A percentile compares a stretch with the other conserved stretches of the same genome.
Conservation (phyloP, 495 filamentous ascomycete species). For the Neurospora terricola region DNA sequence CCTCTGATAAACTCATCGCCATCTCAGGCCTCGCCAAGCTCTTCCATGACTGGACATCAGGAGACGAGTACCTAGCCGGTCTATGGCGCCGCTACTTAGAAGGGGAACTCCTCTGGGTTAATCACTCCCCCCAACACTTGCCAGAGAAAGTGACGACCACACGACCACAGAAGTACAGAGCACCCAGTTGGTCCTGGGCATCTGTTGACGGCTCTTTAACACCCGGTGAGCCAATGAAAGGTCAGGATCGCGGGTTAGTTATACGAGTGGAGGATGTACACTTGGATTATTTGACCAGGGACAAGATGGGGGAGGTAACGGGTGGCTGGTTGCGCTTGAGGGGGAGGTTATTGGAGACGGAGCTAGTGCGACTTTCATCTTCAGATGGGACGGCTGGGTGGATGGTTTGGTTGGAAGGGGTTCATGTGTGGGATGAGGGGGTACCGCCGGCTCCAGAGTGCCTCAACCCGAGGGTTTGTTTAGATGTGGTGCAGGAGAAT, state of each 20-base stretch:
- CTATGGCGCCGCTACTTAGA: slow-evolving; percentile 1
- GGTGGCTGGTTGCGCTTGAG: background rate
- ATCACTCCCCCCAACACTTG: background rate
- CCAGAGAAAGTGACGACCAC: background rate
- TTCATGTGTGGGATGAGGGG: background rate
- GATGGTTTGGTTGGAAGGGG: background rate
- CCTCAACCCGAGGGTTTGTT: background rate
- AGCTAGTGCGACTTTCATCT: background rate
- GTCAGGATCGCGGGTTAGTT: background rate
- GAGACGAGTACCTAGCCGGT: background rate
- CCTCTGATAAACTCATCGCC: slow-evolving; percentile 1
- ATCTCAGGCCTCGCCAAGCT: slow-evolving; percentile 1
- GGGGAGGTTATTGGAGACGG: background rate
- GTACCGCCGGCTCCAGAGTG: accelerated
- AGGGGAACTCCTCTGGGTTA: background rate
- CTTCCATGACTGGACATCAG: background rate
- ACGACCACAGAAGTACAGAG: background rate
- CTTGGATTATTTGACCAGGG: background rate
- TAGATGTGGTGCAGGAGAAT: background rate
- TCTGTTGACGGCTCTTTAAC: background rate
- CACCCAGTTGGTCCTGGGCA: slow-evolving; percentile 2
- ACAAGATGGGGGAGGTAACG: background rate
- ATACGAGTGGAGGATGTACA: background rate
- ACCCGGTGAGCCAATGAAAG: background rate
- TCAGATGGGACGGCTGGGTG: background rate